Evolutionary conservation across 2,329 filamentous ascomycete species (phyloP).

Genomic region (Beauveria rudraprayagi): DNA sequence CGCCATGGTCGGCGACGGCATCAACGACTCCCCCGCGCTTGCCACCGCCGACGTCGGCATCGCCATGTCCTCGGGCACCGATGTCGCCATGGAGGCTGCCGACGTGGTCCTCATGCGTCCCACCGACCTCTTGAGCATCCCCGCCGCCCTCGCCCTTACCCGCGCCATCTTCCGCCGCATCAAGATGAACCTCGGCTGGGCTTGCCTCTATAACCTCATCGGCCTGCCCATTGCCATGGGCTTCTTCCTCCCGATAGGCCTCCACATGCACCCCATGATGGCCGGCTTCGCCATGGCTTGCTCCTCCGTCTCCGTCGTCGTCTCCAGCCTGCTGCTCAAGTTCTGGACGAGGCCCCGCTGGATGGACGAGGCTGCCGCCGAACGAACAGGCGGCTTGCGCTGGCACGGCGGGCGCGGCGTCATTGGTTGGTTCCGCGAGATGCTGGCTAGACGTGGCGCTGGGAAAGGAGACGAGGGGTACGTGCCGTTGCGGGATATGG

Average conservation of each 20-base stretch:
- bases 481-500: constrained; percentile 48
- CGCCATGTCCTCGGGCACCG: constrained; percentile 83
- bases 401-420: constrained; percentile 36
- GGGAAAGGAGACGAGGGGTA: constrained; percentile 47
- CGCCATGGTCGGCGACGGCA: constrained; percentile 96
- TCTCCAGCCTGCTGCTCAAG: constrained; percentile 74
- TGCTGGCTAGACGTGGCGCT: constrained; percentile 22
- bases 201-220: constrained; percentile 84
- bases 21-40: constrained; percentile 94
- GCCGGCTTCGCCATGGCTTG: constrained; percentile 91
- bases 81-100: constrained; percentile 95
- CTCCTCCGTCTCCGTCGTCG: constrained; percentile 83
- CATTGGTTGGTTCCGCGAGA: constrained; percentile 34
- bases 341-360: constrained; percentile 78
- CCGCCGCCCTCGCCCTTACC: constrained; percentile 73
- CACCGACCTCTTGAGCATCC: constrained; percentile 87
- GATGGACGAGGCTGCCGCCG: constrained; percentile 68
- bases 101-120: constrained; percentile 94
- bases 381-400: constrained; percentile 42
- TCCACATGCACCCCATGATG: constrained; percentile 85
- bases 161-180: constrained; percentile 84
- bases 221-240: constrained; percentile 97
- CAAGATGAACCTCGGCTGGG: constrained; percentile 88
- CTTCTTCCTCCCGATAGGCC: constrained; percentile 81
- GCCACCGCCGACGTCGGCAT: constrained; percentile 91